Percentiles rank a stretch among this genome's conserved stretches.
These are phyloP conservation scores for Fusarium clavum DNA, from an alignment of 2,329 filamentous ascomycete species.

Conservation along the genomic window DNA sequence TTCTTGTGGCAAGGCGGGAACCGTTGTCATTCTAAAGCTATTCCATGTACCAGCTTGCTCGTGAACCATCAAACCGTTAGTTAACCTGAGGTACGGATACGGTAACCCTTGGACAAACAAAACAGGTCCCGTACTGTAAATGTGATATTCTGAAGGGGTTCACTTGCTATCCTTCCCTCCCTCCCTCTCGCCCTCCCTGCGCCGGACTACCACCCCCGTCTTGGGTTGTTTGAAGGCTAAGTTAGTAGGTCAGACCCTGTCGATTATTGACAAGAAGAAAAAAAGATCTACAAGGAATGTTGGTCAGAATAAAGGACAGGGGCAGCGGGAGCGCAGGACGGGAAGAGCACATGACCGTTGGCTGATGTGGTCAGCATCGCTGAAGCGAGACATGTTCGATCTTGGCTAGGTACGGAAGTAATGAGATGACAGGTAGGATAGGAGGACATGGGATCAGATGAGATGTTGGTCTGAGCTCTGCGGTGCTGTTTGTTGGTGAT, in stretches of 20 bases:
- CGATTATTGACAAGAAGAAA: conserved; percentile 2
- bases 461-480: conserved; percentile 20
- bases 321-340: conserved; percentile 12
- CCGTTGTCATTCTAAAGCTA: background rate
- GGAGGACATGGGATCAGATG: background rate
- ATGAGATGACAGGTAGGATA: background rate
- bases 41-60: background rate
- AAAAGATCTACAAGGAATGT: conserved; percentile 23
- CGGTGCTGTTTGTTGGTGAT: conserved; percentile 11
- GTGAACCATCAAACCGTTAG: background rate
- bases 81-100: background rate
- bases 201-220: conserved; percentile 1
- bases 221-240: background rate
- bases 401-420: background rate
- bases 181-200: background rate
- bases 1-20: background rate
- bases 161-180: no score
- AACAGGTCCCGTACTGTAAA: background rate
- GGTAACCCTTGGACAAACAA: background rate
- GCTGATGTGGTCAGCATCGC: conserved; percentile 27
- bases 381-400: conserved; percentile 16
- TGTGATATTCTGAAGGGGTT: background rate
- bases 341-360: conserved; percentile 34
- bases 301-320: background rate
- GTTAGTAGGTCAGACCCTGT: conserved; percentile 16